Base-by-base conservation (phyloP, 2,329 filamentous ascomycete species). In the Xylaria sp. region DNA sequence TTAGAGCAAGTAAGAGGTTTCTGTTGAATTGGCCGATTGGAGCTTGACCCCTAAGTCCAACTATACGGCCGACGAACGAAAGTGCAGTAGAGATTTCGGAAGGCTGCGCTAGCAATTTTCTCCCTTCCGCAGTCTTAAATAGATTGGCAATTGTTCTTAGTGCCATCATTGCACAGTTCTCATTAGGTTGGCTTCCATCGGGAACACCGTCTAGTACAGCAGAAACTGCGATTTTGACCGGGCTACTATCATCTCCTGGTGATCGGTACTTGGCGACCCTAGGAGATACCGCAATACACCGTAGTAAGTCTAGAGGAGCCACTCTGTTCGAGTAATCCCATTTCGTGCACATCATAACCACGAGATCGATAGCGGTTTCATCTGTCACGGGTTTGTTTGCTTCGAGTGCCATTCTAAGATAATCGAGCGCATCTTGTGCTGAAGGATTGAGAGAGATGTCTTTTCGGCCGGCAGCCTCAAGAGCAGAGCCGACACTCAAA, bases 161-260 rank as follows among this genome's bases (percentile, higher is more conserved):
- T 0, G 91, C 90, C 85, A 99, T 92, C 91, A 98, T 97, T 12
- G 89, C 88, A 73, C 94, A 94, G 80, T 98, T 98, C 63, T 91
- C 86, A 46, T 89, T 90, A 0, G 91, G 85, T 0, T 86, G 82
- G 4, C 81, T 79, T 9, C 89, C 86, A 63, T 91, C 89, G 1
- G 90, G 84, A 0, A 88, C 52, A 78, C 81, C 70, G 72, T 80
- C 72, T 71, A 85, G 69, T 46, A 82, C 74, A 52, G 78, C 78
- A 6, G 75, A 74, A 2, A 87, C 79, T 23, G 83, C 82, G 6
- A 84, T 79, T 41, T 90, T 84, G 7, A 98, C 82, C 13, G 94
- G 82, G 44, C 88, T 90, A 2, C 83, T 83, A 37, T 85, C 82
- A 2, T 83, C 81, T 0, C 85, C 80, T 0, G 85, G 81, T 60